A percentile compares a stretch with the other conserved stretches of the same genome.
These are phyloP conservation scores for Tetracladium setigerum DNA, from an alignment of 495 filamentous ascomycete genomes.

Conservation along the genomic window DNA sequence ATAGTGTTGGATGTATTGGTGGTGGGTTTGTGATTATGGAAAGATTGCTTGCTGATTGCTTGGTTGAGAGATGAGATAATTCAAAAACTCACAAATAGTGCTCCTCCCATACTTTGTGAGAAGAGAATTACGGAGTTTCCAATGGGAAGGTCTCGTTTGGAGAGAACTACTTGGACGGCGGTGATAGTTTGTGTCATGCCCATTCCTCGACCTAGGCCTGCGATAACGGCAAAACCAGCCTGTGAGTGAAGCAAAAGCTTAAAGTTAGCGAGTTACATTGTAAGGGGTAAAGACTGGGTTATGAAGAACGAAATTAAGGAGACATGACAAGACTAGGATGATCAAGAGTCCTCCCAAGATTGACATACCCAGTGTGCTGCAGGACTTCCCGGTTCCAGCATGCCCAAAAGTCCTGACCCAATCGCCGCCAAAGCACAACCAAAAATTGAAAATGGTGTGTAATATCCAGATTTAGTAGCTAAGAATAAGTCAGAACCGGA, in stretches of 20 bases:
- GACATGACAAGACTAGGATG: too few species aligned
- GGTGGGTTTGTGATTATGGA: too few species aligned
- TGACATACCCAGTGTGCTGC: conserved; percentile 51
- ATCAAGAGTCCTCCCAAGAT: too few species aligned
- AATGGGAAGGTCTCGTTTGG: conserved; percentile 42
- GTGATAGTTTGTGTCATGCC: conserved; percentile 60
- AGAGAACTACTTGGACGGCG: conserved; percentile 48
- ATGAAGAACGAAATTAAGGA: too few species aligned
- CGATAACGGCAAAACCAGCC: conserved; percentile 23
- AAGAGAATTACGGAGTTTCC: conserved; percentile 56
- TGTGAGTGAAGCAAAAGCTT: too few species aligned
- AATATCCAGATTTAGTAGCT: conserved; percentile 21
- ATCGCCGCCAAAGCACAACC: conserved; percentile 19
- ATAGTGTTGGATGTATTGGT: too few species aligned
- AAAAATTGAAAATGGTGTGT: conserved; percentile 24
- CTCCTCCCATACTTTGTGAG: conserved; percentile 49
- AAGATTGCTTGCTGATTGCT: too few species aligned
- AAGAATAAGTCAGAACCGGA: background rate
- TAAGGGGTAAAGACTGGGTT: too few species aligned
- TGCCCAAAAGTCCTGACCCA: conserved; percentile 41
- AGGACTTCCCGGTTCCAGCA: conserved; percentile 41
- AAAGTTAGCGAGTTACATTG: too few species aligned
- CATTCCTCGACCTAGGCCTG: conserved; percentile 59
- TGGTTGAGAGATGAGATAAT: too few species aligned
- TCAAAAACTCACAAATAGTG: conserved; percentile 42